phyloP scores from a whole-genome alignment of 139 green algal species.

The Gonium pectorale region DNA sequence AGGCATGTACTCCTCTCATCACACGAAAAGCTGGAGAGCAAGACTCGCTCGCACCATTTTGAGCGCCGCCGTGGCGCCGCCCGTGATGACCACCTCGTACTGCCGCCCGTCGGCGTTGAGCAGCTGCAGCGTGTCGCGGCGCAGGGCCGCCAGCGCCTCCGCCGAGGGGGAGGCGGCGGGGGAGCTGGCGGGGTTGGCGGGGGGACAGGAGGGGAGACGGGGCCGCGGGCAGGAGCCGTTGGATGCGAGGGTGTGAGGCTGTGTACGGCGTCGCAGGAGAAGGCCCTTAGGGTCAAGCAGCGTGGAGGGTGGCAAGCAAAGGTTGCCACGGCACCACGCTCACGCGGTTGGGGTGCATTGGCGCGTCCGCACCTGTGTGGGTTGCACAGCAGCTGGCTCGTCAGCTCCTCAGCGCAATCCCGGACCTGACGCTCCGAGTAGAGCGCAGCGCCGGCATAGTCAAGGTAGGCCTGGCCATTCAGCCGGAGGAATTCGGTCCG shows the following conservation, averaged over 20 bases:
- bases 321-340: no score
- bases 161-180: not conserved
- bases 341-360: not conserved
- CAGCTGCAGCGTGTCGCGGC: conserved; percentile 50
- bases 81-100: conserved; percentile 75
- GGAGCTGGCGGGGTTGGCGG: not conserved
- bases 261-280: not conserved
- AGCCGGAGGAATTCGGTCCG: conserved; percentile 39
- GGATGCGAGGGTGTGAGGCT: not conserved
- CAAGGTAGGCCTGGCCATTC: conserved; percentile 54
- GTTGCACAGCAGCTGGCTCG: conserved; percentile 54
- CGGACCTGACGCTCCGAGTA: conserved; percentile 68
- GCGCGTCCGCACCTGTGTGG: conserved; percentile 54
- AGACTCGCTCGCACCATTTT: conserved; percentile 79
- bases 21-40: not conserved
- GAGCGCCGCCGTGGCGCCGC: conserved; percentile 80
- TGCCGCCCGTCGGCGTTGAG: conserved; percentile 47
- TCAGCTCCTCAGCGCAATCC: conserved; percentile 42
- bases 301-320: no score
- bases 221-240: not conserved
- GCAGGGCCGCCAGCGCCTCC: conserved; percentile 39
- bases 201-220: not conserved
- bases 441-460: conserved; percentile 78
- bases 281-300: no score
- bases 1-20: not conserved